Evolutionary conservation across 2,329 filamentous ascomycete species (phyloP).

Genomic region (Beauveria brongniartii): DNA sequence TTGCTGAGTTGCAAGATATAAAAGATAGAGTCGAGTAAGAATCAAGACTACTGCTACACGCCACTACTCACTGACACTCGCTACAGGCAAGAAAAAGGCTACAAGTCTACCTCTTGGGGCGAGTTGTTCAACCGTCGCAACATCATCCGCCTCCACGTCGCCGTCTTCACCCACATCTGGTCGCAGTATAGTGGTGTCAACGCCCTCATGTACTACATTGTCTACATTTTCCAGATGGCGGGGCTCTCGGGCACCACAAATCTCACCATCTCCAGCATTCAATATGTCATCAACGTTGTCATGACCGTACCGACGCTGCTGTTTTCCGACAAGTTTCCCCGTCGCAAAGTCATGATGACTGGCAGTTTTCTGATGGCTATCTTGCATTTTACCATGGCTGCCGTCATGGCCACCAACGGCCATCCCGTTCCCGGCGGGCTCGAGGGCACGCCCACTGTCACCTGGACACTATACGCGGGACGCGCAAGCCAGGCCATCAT

Average conservation of each 20-base stretch:
- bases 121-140: conserved; percentile 33
- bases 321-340: conserved; percentile 45
- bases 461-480: conserved; percentile 12
- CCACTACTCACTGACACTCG: neutral
- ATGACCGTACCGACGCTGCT: conserved; percentile 40
- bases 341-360: conserved; percentile 54
- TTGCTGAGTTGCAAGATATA: conserved; percentile 48
- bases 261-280: conserved; percentile 40
- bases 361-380: conserved; percentile 55
- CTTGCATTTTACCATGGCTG: conserved; percentile 43
- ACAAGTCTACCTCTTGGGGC: conserved; percentile 17
- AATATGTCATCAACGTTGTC: conserved; percentile 42
- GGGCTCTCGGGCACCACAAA: conserved; percentile 31
- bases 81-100: conserved; percentile 10
- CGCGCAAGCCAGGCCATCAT: conserved; percentile 53
- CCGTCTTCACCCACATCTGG: conserved; percentile 40
- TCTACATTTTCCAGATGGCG: conserved; percentile 22
- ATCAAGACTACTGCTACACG: no score
- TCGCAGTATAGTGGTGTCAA: conserved; percentile 43
- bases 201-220: conserved; percentile 46
- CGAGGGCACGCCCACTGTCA: conserved; percentile 29
- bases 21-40: conserved; percentile 20
- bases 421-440: conserved; percentile 31
- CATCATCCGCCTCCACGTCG: conserved; percentile 38
- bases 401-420: conserved; percentile 37